Evolutionary conservation across 768 basidiomycete genomes (phyloP).

Genomic region (Aureoboletus auriporus): DNA sequence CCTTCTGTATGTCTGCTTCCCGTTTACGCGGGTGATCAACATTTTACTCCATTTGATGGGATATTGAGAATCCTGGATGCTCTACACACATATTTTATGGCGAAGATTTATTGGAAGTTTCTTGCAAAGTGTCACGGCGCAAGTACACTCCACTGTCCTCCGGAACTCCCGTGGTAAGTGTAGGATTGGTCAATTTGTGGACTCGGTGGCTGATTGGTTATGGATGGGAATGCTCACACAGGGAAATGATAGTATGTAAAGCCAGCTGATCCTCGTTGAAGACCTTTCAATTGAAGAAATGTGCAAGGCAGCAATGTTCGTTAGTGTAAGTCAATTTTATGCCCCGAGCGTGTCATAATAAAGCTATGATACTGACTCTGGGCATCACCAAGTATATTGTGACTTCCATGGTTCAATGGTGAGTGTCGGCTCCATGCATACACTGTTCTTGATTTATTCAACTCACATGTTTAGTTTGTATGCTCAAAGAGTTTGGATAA

Average conservation of each 20-base stretch:
- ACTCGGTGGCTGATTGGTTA: too few species aligned
- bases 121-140: constrained; percentile 1
- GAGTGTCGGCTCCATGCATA: not conserved
- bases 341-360: too few species aligned
- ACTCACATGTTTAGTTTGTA: constrained; percentile 6
- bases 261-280: not conserved
- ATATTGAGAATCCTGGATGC: not conserved
- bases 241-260: constrained; percentile 4
- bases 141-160: too few species aligned
- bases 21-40: not conserved
- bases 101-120: not conserved
- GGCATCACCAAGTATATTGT: not conserved
- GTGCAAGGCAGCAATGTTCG: not conserved
- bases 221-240: not conserved
- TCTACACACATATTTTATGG: not conserved
- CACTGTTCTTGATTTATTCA: not conserved
- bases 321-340: not conserved
- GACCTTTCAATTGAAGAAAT: too few species aligned
- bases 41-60: not conserved
- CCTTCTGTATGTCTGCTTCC: not conserved
- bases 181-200: too few species aligned
- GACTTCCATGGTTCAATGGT: constrained; percentile 11
- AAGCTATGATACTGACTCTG: not conserved
- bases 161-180: too few species aligned
- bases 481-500: constrained; percentile 13